Evolutionary conservation across 129 eudicot genomes (phyloP).

Genomic region (Oenanthe sinensis): DNA sequence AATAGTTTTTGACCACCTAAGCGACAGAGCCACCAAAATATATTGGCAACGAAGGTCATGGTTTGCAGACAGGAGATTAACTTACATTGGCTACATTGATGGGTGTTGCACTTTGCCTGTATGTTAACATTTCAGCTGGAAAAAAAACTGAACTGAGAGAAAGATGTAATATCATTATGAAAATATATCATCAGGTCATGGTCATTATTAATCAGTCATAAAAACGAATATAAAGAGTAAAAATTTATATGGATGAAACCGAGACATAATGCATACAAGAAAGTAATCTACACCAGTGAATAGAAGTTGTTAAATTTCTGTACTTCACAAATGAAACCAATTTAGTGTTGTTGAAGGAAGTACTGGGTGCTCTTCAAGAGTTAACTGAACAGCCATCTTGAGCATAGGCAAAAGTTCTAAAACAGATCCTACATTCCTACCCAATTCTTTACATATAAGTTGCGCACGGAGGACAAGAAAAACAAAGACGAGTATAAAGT

Average conservation of each 20-base stretch:
- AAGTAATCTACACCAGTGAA: neutral
- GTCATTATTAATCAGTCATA: too few species aligned
- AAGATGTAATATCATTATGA: too few species aligned
- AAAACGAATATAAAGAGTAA: neutral
- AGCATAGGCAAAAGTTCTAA: neutral
- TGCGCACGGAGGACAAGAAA: neutral
- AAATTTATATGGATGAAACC: neutral
- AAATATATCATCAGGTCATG: too few species aligned
- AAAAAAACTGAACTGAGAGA: neutral
- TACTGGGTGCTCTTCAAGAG: neutral
- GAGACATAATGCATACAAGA: neutral
- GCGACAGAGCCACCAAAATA: too few species aligned
- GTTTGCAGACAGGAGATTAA: neutral
- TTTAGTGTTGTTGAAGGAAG: too few species aligned
- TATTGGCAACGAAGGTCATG: constrained; percentile 20
- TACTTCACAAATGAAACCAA: neutral
- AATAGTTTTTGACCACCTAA: too few species aligned
- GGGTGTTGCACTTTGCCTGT: too few species aligned
- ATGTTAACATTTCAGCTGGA: constrained; percentile 21
- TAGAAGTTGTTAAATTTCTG: neutral
- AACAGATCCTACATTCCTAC: neutral
- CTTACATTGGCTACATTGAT: constrained; percentile 19
- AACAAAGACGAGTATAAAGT: neutral
- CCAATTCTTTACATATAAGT: too few species aligned
- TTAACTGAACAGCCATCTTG: neutral